Conservation (phyloP, 805 yeast species). For the Yamadazyma olivae region DNA sequence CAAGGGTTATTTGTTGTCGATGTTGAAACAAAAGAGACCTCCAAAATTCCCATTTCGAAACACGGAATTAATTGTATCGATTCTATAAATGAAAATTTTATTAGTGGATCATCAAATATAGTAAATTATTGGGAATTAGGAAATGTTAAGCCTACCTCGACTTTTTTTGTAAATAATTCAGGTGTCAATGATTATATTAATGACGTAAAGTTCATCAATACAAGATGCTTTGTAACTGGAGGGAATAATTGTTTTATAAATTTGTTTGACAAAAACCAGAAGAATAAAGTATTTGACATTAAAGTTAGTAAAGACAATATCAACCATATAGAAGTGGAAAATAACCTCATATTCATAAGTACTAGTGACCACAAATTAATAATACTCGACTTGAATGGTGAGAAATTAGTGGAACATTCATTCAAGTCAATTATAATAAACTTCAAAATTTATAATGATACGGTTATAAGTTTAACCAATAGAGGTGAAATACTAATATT, state of each 20-base stretch:
- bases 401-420: slow-evolving; percentile 10
- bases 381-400: slow-evolving; percentile 22
- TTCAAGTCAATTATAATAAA: slow-evolving; percentile 8
- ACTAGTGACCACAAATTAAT: slow-evolving; percentile 21
- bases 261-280: slow-evolving; percentile 21
- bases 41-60: neutral
- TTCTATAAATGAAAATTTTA: slow-evolving; percentile 1
- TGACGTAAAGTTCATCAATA: slow-evolving; percentile 18
- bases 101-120: slow-evolving; percentile 16
- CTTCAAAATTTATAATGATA: slow-evolving; percentile 4
- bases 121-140: slow-evolving; percentile 19
- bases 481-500: slow-evolving; percentile 8
- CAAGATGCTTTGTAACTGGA: slow-evolving; percentile 20
- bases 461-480: slow-evolving; percentile 5
- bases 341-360: slow-evolving; percentile 13
- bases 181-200: slow-evolving; percentile 16
- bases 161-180: slow-evolving; percentile 4
- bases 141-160: neutral
- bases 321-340: slow-evolving; percentile 16
- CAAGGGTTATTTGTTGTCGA: slow-evolving; percentile 2
- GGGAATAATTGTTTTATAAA: slow-evolving; percentile 22
- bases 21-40: neutral
- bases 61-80: slow-evolving; percentile 2
- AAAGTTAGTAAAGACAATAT: slow-evolving; percentile 23
- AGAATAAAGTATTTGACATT: slow-evolving; percentile 13